Evolutionary conservation across 768 basidiomycete genomes (phyloP), one percentile per base, ranked within the genome.

Genomic region (Pisolithus marmoratus): DNA sequence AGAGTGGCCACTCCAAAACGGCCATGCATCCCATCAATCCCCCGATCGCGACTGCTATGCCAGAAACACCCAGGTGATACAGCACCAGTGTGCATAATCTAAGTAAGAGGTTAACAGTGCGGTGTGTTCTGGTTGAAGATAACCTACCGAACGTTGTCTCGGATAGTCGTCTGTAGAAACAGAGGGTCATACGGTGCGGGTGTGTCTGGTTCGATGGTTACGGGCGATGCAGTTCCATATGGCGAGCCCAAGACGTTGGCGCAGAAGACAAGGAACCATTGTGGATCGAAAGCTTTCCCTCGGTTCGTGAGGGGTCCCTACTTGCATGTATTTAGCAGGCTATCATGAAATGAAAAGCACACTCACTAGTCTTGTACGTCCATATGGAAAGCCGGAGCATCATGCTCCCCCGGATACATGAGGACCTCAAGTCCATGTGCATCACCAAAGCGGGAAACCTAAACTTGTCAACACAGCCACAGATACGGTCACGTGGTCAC

Each of bases 21-120:
- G 90, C 85, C 95, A 99, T 99, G 15, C 95, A 95, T 12, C 96
- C 95, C 95, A 99, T 98, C 45, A 94, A 97, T 2, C 96, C 96
- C 4, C 96, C 95, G 45, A 99, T 89, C 11, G 83, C 94, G 23
- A 90, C 90, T 0, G 94, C 92, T 22, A 99, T 82, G 0, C 84
- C 85, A 0, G 66, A 60, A 2, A 98, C 85, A 4, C 87, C 84
- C 6, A 99, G 83, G 48, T 83, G 77, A 59, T 94, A 85, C 17
- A 98, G 81, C 2, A 96, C 82, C 23, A 80, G 73, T 63, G 93
- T 94, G 69, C 98, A 94, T 11, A 95, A 72, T 42, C 92, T 93
- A 52, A 5, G 47, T 49, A 40, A 36, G 24, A 15, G 37, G 23
- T 9, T 3, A 22, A 19, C 2, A 19, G 17, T 26, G 40, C 22